These are phyloP conservation scores for Trichomonascaceae sp. DNA, from an alignment of 1,139 yeast genomes.

Conservation along the genomic window DNA sequence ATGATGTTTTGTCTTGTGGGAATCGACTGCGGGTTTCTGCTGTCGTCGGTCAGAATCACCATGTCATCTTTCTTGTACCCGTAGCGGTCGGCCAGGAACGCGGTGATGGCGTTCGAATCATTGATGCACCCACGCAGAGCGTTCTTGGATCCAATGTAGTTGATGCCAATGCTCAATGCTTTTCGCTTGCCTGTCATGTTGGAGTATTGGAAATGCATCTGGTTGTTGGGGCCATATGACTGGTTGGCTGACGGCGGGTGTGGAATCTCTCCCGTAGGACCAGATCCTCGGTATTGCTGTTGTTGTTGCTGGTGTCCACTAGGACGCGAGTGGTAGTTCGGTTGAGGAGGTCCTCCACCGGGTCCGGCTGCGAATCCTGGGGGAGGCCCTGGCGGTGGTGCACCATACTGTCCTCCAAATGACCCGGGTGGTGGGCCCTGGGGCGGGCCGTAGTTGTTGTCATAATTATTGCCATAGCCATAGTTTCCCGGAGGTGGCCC, in stretches of 20 bases:
- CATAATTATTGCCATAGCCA: slow-evolving; percentile 8
- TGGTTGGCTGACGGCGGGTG: slow-evolving; percentile 16
- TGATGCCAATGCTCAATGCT: slow-evolving; percentile 78
- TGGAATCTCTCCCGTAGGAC: slow-evolving; percentile 14
- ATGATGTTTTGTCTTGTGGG: slow-evolving; percentile 73
- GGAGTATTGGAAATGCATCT: slow-evolving; percentile 48
- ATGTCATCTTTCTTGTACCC: slow-evolving; percentile 72
- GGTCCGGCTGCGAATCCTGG: slow-evolving; percentile 12
- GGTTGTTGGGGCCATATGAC: slow-evolving; percentile 23
- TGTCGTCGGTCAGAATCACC: slow-evolving; percentile 74
- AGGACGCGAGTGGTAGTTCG: slow-evolving; percentile 21
- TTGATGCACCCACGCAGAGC: slow-evolving; percentile 79
- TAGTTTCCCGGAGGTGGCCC: slow-evolving; percentile 5
- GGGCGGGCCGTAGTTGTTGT: slow-evolving; percentile 4
- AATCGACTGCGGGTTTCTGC: slow-evolving; percentile 43
- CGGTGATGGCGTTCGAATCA: slow-evolving; percentile 28
- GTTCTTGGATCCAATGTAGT: slow-evolving; percentile 64
- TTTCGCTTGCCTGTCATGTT: slow-evolving; percentile 64
- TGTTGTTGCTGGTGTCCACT: slow-evolving; percentile 5
- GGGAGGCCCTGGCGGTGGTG: slow-evolving; percentile 22
- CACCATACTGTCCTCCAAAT: slow-evolving; percentile 10
- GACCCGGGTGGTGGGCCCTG: slow-evolving; percentile 9
- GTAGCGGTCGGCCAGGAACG: slow-evolving; percentile 31
- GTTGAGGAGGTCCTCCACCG: slow-evolving; percentile 27
- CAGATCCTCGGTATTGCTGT: background rate